phyloP scores from a whole-genome alignment of 192 early-diverging fungal species.

The Backusella sp. region DNA sequence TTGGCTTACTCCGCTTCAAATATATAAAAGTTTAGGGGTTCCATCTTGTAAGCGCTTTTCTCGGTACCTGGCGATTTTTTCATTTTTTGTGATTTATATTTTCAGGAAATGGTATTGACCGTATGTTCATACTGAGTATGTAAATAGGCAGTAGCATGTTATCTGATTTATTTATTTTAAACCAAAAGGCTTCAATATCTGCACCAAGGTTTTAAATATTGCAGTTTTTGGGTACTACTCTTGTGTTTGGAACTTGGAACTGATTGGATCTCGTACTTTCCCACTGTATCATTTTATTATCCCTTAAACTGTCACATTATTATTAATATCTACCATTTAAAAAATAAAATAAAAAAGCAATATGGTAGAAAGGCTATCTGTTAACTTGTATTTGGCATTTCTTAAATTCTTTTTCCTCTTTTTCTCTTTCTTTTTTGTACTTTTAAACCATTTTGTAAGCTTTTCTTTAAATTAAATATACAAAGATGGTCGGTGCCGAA shows the following conservation, averaged over 20 bases:
- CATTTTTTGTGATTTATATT: background rate
- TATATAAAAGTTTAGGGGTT: background rate
- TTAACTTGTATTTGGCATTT: too few species aligned
- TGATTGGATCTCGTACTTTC: background rate
- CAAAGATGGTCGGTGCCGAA: too few species aligned
- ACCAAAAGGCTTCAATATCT: too few species aligned
- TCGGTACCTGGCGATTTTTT: background rate
- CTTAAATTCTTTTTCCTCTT: too few species aligned
- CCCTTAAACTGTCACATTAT: background rate
- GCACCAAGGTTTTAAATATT: background rate
- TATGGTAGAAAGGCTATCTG: too few species aligned
- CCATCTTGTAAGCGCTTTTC: background rate
- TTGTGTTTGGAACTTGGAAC: slow-evolving; percentile 5
- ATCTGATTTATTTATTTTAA: background rate
- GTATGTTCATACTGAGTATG: background rate
- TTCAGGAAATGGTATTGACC: background rate
- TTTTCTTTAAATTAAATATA: too few species aligned
- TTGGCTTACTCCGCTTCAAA: background rate
- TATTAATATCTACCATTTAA: background rate
- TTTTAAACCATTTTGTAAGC: too few species aligned
- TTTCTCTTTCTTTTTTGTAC: too few species aligned
- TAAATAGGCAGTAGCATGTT: background rate
- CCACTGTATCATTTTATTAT: background rate
- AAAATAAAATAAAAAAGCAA: background rate
- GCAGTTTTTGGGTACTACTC: background rate